Evolutionary conservation across 139 green algal species (phyloP).

Genomic region (Eudorina sp.): DNA sequence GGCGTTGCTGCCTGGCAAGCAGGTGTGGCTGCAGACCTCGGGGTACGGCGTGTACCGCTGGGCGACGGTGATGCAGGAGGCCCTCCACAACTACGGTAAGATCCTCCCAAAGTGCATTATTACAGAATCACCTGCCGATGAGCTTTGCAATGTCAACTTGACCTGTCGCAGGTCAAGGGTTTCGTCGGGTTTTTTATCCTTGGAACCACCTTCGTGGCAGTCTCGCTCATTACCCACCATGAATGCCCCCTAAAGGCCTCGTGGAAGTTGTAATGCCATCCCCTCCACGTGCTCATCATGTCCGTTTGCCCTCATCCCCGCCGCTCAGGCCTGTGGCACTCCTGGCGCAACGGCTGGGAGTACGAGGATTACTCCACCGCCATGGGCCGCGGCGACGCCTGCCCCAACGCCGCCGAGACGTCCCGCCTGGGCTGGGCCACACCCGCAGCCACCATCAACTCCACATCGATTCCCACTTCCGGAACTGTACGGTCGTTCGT

Average conservation of each 20-base stretch:
- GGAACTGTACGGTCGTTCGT: background rate
- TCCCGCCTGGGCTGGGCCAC: conserved; percentile 11
- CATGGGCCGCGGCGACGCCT: conserved; percentile 34
- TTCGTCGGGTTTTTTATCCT: background rate
- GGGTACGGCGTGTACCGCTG: conserved; percentile 16
- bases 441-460: background rate
- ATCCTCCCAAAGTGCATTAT: background rate
- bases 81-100: conserved; percentile 14
- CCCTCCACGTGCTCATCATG: too few species aligned
- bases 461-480: background rate
- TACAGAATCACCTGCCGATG: background rate
- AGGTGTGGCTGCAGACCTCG: conserved; percentile 26
- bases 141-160: background rate
- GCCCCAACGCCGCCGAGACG: conserved; percentile 26
- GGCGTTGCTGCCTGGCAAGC: conserved; percentile 32
- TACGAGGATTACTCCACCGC: conserved; percentile 25
- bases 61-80: conserved; percentile 26
- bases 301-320: too few species aligned
- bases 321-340: conserved; percentile 33
- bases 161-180: background rate
- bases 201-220: background rate
- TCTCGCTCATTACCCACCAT: background rate
- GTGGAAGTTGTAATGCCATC: too few species aligned
- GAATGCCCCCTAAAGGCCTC: too few species aligned
- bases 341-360: conserved; percentile 10